Evolutionary conservation across 352 stramenopile genomes (phyloP), one percentile per base, ranked within the genome.

Genomic region (Globisporangium okanoganense): DNA sequence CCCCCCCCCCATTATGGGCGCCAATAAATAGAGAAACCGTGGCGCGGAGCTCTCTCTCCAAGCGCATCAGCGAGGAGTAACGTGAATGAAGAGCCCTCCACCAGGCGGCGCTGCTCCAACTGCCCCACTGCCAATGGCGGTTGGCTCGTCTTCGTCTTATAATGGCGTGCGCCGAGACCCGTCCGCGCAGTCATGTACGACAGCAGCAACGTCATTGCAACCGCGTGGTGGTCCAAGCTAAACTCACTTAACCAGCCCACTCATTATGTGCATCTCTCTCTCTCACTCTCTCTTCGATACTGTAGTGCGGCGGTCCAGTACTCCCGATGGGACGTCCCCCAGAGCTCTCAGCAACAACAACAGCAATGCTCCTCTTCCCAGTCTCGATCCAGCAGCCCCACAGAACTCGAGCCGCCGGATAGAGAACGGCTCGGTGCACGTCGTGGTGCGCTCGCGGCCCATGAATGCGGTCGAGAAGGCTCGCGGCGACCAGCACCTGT

Each of bases 391-490:
- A 43, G 16, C 48, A 35, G 2, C 13, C 5, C 56, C 31, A 14
- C 5, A 27, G 2, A 29, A 58, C 45, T 27, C 56, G 16, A 53
- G 47, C 27, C 54, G 55, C 3, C 55, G 54, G 13, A 58, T 57
- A 36, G 62, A 67, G 20, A 63, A 63, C 25, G 54, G 62, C 20
- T 67, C 62, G 7, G 79, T 92, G 25, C 79, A 79, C 5, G 83
- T 90, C 24, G 79, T 86, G 8, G 71, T 86, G 54, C 75, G 83
- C 25, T 86, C 77, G 41, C 76, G 83, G 12, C 83, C 83, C 25
- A 76, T 90, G 74, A 90, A 87, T 56, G 29, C 61, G 25, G 56
- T 31, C 6, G 80, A 90, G 55, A 74, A 65, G 40, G 61, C 67
- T 6, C 69, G 83, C 18, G 76, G 79, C 1, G 83, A 92, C 31